Evolutionary conservation across 169 alveolate species (phyloP), one percentile per base, ranked within the genome.

Genomic region (Neospora caninum): DNA sequence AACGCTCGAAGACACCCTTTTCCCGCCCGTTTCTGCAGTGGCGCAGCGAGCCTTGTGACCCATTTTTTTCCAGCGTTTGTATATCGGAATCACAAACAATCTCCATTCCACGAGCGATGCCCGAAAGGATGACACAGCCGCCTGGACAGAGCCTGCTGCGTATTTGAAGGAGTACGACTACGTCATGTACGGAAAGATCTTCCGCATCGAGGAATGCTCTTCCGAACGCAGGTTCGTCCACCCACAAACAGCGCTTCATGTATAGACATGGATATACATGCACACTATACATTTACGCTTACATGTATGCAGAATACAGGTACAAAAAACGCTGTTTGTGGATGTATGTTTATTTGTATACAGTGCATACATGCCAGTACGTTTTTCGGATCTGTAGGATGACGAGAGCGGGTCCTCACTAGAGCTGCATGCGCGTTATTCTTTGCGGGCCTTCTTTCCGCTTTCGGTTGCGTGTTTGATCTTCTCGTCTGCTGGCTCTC

Each of bases 141-240:
- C 84, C 84, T 73, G 84, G 84, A 27, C 73, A 29, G 73, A 64
- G 73, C 73, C 73, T 27, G 38, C 84, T 2, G 84, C 84, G 42
- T 73, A 95, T 41, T 88, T 98, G 95, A 97, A 97, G 54, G 98
- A 96, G 93, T 97, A 97, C 84, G 99, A 98, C 94, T 98, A 98
- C 92, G 98, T 97, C 58, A 98, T 98, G 99, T 97, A 97, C 95
- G 99, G 99, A 38, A 97, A 97, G 80, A 97, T 98, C 45, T 98
- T 98, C 96, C 97, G 97, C 89, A 95, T 96, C n/a, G 99, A 98
- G 70, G 99, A 98, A 70, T 95, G 96, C 54, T 97, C 98, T n/a
- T 97, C 99, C 31, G 99, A 98, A 95, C 97, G 98, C 78, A 94
- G 98, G 98, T 97, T 82, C 43, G 88, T 38, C 82, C 16, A 69